Base-by-base conservation (phyloP, 73 alveolate genomes). In the Paramecium tetraurelia region DNA sequence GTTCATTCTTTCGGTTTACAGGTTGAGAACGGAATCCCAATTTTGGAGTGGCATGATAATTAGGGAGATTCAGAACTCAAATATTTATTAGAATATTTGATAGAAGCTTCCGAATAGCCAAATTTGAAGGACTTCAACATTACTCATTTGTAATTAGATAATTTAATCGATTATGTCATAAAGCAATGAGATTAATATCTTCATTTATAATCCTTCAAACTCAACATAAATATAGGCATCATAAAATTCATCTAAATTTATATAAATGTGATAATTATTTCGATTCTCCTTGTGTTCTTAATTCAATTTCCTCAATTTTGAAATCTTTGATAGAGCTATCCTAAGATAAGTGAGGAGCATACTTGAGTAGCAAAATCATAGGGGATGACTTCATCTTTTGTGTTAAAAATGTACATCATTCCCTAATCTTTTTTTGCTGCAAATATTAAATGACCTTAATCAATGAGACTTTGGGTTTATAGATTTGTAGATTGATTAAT, bases 1-100 rank as follows among this genome's bases (percentile, higher is more conserved):
- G 92, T 86, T n/a, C 95, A 95, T 85, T 72, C 95, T n/a, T 95
- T 93, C 36, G 97, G 95, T 18, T 86, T 86, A 12, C 84, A 95
- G 46, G 77, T 95, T n/a, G 93, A 76, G 21, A 95, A 95, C 46
- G 97, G 97, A 9, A 85, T 95, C 8, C 97, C 97, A 36, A 95
- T 95, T 18, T 50, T 93, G 2, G 95, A 95, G 29, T 95, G 96
- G 93, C 89, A 95, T 44, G 95, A 77, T 68, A 96, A 95, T 87
- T 75, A 59, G 46, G 84, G 88, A 18, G 97, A 95, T 85, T 58
- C 63, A 31, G 97, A 95, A 92, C 89, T 97, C 40, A 72, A 84
- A 59, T 87, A 94, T 86, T 53, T 95, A 31, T 69, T 86, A 20
- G 90, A 96, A 38, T 96, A 93, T 50, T 83, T 94, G 44, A 77